A percentile compares a stretch with the other conserved stretches of the same genome.
These are phyloP conservation scores for Thelephora terrestris DNA, from an alignment of 1,284 basidiomycete genomes.

Conservation along the genomic window DNA sequence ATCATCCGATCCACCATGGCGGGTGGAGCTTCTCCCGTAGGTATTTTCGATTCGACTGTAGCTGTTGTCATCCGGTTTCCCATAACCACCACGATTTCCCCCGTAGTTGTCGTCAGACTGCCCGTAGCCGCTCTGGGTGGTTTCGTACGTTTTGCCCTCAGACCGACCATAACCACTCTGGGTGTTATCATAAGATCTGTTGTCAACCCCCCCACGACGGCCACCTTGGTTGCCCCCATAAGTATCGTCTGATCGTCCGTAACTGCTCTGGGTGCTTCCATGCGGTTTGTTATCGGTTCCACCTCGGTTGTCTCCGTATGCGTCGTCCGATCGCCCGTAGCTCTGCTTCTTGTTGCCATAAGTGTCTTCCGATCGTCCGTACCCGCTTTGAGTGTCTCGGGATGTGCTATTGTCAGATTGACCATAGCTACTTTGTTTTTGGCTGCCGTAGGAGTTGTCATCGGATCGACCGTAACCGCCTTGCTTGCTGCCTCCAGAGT, in stretches of 20 bases:
- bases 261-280: not conserved
- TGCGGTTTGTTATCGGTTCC: too few relatives aligned
- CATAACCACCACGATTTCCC: slow-evolving; percentile 4
- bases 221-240: not conserved
- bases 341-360: not conserved
- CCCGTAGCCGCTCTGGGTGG: slow-evolving; percentile 1
- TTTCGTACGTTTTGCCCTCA: not conserved
- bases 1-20: not conserved
- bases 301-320: too few relatives aligned
- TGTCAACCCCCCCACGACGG: not conserved
- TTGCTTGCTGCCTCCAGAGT: not conserved
- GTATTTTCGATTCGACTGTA: slow-evolving; percentile 6
- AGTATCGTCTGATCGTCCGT: not conserved
- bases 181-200: not conserved
- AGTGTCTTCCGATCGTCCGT: not conserved
- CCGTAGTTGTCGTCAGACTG: not conserved
- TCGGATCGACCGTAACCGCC: not conserved
- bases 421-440: not conserved
- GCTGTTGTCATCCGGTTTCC: not conserved
- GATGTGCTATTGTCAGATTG: not conserved
- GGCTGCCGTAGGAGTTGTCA: not conserved
- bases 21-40: slow-evolving; percentile 4
- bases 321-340: too few relatives aligned
- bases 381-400: too few relatives aligned
- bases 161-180: not conserved